phyloP scores from a whole-genome alignment of 305 asterid species.

The Coffea humblotiana region DNA sequence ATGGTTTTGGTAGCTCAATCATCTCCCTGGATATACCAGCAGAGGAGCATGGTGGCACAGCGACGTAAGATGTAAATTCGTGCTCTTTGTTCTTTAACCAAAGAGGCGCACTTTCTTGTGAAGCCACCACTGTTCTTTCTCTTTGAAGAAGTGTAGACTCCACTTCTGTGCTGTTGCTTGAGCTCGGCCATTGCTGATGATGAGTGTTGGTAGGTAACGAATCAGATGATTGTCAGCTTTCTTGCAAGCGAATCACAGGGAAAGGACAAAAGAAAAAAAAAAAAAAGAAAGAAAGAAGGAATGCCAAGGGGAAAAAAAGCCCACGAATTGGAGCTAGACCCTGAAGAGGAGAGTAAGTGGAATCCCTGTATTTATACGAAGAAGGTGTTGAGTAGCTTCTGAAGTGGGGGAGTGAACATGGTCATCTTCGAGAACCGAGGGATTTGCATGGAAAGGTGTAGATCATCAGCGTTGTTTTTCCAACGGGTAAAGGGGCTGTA shows the following conservation, averaged over 20 bases:
- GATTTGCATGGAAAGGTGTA: conserved; percentile 57
- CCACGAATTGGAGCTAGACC: conserved; percentile 74
- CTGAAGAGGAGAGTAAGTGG: conserved; percentile 32
- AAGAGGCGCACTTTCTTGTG: conserved; percentile 68
- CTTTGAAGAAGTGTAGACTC: conserved; percentile 35
- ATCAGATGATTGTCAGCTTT: not conserved
- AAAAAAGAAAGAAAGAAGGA: not conserved
- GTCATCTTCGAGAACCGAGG: conserved; percentile 44
- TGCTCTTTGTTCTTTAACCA: conserved; percentile 78
- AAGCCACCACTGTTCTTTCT: conserved; percentile 56
- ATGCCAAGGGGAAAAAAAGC: conserved; percentile 59
- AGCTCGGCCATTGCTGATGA: conserved; percentile 42
- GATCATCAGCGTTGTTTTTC: conserved; percentile 6
- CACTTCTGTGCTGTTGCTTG: conserved; percentile 34
- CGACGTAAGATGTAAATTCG: conserved; percentile 81
- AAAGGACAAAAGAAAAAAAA: too few species aligned
- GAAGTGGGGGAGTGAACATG: conserved; percentile 43
- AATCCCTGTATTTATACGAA: conserved; percentile 49
- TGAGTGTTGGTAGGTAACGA: not conserved
- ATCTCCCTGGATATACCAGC: conserved; percentile 89
- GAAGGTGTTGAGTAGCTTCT: conserved; percentile 12
- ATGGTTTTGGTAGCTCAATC: conserved; percentile 33
- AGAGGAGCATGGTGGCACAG: conserved; percentile 85
- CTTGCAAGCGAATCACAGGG: not conserved
- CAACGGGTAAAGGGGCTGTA: conserved; percentile 17